Percentiles rank a stretch among this genome's conserved stretches.
phyloP scores from a whole-genome alignment of 768 basidiomycete species.

The Gloeophyllum trabeum region DNA sequence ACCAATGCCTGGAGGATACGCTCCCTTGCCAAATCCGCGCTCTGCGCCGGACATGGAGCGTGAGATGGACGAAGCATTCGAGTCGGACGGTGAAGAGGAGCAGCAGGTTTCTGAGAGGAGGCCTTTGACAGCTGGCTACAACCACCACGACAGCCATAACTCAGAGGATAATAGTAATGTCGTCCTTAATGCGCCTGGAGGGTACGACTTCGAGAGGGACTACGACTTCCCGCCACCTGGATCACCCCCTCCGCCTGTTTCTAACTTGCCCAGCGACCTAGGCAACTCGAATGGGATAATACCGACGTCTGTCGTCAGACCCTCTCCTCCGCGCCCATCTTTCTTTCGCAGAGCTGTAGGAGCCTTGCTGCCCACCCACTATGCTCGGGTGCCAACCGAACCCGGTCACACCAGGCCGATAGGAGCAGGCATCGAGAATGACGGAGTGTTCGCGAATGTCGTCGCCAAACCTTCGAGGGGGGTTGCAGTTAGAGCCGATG shows the following conservation, averaged over 20 bases:
- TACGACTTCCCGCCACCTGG: constrained; percentile 64
- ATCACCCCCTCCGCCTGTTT: constrained; percentile 55
- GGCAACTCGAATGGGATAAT: constrained; percentile 67
- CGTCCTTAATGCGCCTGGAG: constrained; percentile 30
- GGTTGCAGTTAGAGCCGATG: constrained; percentile 31
- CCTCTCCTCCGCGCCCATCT: constrained; percentile 27
- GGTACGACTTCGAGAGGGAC: constrained; percentile 79
- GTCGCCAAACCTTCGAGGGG: constrained; percentile 68
- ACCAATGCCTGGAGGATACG: constrained; percentile 39
- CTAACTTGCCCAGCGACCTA: constrained; percentile 53
- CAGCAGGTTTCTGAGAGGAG: too few species aligned
- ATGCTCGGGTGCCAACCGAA: constrained; percentile 37
- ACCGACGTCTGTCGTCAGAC: constrained; percentile 34
- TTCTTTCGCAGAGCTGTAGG: constrained; percentile 51
- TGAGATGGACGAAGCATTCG: constrained; percentile 76
- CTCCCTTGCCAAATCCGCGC: constrained; percentile 36
- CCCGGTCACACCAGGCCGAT: constrained; percentile 16
- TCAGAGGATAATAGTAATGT: too few species aligned
- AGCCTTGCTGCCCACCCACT: constrained; percentile 55
- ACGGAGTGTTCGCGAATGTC: constrained; percentile 94
- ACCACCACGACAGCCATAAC: too few species aligned
- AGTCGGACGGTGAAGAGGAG: constrained; percentile 41
- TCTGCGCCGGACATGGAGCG: constrained; percentile 32
- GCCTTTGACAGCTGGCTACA: too few species aligned
- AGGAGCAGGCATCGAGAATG: constrained; percentile 74